Conservation (phyloP, 768 basidiomycete species). For the Tylopilus subfusipes region DNA sequence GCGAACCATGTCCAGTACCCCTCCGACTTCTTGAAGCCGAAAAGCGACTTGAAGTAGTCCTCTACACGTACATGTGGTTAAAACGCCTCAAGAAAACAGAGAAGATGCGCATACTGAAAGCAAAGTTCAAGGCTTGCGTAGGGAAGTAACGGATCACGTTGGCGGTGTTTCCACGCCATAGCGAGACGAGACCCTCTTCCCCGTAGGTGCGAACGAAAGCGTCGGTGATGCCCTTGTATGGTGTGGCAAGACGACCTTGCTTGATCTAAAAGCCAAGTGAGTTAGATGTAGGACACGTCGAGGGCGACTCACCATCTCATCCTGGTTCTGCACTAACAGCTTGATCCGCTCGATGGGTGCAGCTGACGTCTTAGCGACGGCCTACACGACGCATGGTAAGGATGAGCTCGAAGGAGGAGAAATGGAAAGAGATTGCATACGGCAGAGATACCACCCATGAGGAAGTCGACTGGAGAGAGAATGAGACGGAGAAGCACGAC, state of each 20-base stretch:
- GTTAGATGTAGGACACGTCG: not conserved
- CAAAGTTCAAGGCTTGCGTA: constrained; percentile 99
- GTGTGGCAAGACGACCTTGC: constrained; percentile 93
- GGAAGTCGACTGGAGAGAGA: constrained; percentile 68
- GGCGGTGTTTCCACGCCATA: constrained; percentile 99
- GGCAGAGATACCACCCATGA: constrained; percentile 96
- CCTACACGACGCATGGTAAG: constrained; percentile 46
- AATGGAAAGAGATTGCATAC: constrained; percentile 41
- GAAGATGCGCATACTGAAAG: constrained; percentile 77
- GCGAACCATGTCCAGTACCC: constrained; percentile 99
- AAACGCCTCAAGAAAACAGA: not conserved
- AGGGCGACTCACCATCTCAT: constrained; percentile 84
- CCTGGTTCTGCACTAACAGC: constrained; percentile 97
- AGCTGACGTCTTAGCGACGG: constrained; percentile 97
- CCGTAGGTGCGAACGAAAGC: constrained; percentile 89
- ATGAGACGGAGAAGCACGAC: constrained; percentile 8
- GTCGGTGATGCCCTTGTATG: constrained; percentile 95
- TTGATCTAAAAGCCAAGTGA: constrained; percentile 67
- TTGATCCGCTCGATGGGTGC: constrained; percentile 99
- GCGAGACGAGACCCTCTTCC: constrained; percentile 91
- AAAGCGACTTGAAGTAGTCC: constrained; percentile 98
- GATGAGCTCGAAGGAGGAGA: not conserved
- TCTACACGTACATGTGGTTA: constrained; percentile 36
- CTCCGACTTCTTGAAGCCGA: constrained; percentile 97
- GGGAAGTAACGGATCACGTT: constrained; percentile 99